Evolutionary conservation across 2,329 filamentous ascomycete genomes (phyloP), one percentile per base, ranked within the genome.

Genomic region (Pseudopyrenochaeta lycopersici): DNA sequence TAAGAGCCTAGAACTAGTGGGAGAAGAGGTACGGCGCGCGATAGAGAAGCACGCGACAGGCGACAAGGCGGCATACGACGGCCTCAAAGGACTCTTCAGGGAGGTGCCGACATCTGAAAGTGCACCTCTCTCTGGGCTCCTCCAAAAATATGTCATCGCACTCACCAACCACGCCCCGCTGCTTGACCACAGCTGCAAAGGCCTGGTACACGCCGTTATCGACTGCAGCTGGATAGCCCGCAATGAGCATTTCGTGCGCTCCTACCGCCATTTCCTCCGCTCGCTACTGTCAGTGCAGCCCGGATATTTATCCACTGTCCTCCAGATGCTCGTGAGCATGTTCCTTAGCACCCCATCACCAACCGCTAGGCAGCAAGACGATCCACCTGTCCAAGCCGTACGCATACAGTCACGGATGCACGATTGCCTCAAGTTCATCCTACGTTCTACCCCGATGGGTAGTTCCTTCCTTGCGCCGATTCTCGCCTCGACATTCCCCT

Each of bases 221-320:
- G 78, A 82, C 57, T 84, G 84, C 56, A 80, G 83, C 64, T 89
- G 86, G 86, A 76, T 88, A 32, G 85, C 84, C 39, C 80, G 86
- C 52, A 85, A 88, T 56, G 84, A 86, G 53, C 75, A 77, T 15
- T 88, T 87, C 66, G 80, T 85, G 42, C 80, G 79, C 54, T 72
- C 84, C 6, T 88, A 83, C 71, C 78, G 82, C 49, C 76, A 81
- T 35, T 84, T 88, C 53, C 66, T 88, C 44, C 81, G 82, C 21
- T 83, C 82, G 45, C 79, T 99, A 40, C 87, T 92, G 46, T 96
- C 91, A 55, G 90, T 92, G 0, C 91, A 97, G 68, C 89, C 90
- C 39, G 88, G 86, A 12, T 96, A 91, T 75, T 84, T 96, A 30
- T 84, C 83, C 18, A 82, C 86, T 17, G 88, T 96, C 33, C 83